These are phyloP conservation scores for Aspergillus sergii DNA, from an alignment of 2,329 filamentous ascomycete genomes.

Conservation along the genomic window DNA sequence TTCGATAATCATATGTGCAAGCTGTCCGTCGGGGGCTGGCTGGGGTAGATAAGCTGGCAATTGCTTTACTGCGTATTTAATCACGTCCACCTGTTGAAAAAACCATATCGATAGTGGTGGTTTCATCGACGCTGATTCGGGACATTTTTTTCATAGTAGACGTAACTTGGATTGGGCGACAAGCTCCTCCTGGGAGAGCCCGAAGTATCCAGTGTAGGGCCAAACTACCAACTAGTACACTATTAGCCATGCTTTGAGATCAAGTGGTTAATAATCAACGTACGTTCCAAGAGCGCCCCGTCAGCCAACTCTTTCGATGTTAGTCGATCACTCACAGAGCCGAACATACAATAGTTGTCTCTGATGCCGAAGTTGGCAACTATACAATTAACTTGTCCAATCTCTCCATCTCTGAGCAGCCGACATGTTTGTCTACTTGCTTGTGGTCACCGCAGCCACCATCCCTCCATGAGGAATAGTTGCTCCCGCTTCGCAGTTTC, in stretches of 20 bases:
- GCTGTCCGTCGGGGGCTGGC: not conserved
- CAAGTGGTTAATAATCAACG: not conserved
- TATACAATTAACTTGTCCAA: conserved; percentile 55
- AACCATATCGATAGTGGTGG: conserved; percentile 69
- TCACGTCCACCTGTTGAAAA: conserved; percentile 56
- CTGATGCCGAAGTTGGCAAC: conserved; percentile 43
- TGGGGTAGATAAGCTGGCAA: not conserved
- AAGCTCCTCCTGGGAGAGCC: conserved; percentile 8
- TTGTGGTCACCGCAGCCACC: conserved; percentile 76
- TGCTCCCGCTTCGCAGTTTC: conserved; percentile 69
- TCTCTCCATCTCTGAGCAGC: conserved; percentile 41
- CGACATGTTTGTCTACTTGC: conserved; percentile 60
- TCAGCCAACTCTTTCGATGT: conserved; percentile 75
- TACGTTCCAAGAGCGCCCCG: conserved; percentile 69
- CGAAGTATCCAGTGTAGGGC: conserved; percentile 70
- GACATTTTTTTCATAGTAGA: conserved; percentile 50
- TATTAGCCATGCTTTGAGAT: not conserved
- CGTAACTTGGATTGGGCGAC: conserved; percentile 6
- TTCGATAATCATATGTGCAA: not conserved
- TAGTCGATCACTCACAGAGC: conserved; percentile 55
- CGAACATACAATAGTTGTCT: conserved; percentile 24
- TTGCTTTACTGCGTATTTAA: not conserved
- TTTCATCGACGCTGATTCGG: conserved; percentile 59
- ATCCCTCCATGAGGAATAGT: conserved; percentile 74
- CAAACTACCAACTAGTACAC: conserved; percentile 66